phyloP scores from a whole-genome alignment of 108 stramenopile species.

The Mediolabrus comicus region DNA sequence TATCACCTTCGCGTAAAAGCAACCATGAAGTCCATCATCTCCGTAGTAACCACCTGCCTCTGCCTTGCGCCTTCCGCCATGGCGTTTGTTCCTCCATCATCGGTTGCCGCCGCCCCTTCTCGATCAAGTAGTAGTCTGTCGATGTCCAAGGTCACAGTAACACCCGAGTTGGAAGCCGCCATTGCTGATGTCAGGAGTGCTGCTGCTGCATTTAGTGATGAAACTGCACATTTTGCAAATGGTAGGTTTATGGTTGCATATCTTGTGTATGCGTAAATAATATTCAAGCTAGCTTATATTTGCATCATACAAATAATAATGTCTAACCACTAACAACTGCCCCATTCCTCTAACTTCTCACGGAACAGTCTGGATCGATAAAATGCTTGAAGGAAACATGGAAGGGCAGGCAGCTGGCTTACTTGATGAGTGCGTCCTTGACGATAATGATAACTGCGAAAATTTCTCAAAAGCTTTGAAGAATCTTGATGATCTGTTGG shows the following conservation, averaged over 20 bases:
- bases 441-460: conserved; percentile 42
- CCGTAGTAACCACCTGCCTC: conserved; percentile 9
- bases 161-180: conserved; percentile 47
- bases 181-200: conserved; percentile 45
- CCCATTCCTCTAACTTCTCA: neutral
- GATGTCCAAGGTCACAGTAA: conserved; percentile 24
- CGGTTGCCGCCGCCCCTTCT: neutral
- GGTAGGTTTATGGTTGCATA: conserved; percentile 12
- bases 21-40: conserved; percentile 39
- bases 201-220: conserved; percentile 49
- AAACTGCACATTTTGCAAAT: conserved; percentile 54
- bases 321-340: neutral
- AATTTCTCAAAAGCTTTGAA: conserved; percentile 37
- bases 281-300: neutral
- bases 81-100: conserved; percentile 29
- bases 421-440: conserved; percentile 49
- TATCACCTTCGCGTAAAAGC: neutral
- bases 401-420: conserved; percentile 45
- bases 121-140: conserved; percentile 11
- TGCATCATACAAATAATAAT: too few species aligned
- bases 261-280: too few species aligned
- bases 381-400: conserved; percentile 30
- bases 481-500: conserved; percentile 40
- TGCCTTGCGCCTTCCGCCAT: conserved; percentile 1
- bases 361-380: conserved; percentile 47